Conservation (phyloP, 345 rosid species). For the Euphorbia peplus region DNA sequence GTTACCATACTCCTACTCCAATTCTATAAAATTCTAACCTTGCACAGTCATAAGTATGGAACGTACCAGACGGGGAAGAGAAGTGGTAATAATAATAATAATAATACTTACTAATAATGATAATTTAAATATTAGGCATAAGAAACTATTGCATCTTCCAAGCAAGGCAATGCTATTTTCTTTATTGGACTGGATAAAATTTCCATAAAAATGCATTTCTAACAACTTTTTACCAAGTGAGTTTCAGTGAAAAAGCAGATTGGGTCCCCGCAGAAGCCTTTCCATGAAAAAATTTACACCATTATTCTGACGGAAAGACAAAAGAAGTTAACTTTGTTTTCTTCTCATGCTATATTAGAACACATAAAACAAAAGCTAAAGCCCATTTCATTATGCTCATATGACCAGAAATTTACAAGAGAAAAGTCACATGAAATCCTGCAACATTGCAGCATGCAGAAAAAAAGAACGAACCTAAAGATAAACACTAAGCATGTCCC, state of each 20-base stretch:
- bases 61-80: not conserved
- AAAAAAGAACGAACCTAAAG: not conserved
- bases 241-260: not conserved
- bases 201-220: not conserved
- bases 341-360: not conserved
- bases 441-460: not conserved
- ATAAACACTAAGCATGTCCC: not conserved
- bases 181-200: not conserved
- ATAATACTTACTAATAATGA: too few species aligned
- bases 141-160: not conserved
- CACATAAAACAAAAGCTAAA: not conserved
- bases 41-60: not conserved
- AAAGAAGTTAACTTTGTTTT: not conserved
- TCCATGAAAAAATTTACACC: not conserved
- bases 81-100: too few species aligned
- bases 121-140: not conserved
- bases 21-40: not conserved
- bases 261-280: not conserved
- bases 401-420: not conserved
- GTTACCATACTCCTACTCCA: not conserved
- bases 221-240: not conserved
- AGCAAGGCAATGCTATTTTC: not conserved
- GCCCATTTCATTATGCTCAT: not conserved
- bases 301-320: not conserved
- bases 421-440: not conserved